Evolutionary conservation across 257 asterid genomes (phyloP).

Genomic region (Leptodermis oblonga): DNA sequence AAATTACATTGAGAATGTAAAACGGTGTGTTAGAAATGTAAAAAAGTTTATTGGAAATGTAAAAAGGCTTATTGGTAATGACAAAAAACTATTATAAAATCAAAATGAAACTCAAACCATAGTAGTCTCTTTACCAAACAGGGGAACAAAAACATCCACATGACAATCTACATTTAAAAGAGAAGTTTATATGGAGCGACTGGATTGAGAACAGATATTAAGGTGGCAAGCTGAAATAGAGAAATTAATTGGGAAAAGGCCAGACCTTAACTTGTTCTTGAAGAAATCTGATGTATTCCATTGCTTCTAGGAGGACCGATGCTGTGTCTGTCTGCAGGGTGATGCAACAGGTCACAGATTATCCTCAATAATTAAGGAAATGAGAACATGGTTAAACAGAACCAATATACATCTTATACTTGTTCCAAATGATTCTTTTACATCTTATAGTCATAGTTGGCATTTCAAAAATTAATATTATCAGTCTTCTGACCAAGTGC

Average conservation of each 20-base stretch:
- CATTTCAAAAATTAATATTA: background rate
- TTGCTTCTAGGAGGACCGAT: slow-evolving; percentile 79
- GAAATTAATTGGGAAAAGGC: background rate
- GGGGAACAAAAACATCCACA: too few species aligned
- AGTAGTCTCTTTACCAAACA: too few species aligned
- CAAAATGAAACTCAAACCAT: too few species aligned
- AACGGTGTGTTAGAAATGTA: too few species aligned
- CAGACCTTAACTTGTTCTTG: slow-evolving; percentile 91
- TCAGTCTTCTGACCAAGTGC: background rate
- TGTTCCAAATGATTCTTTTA: background rate
- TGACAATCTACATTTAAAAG: background rate
- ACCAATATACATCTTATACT: too few species aligned
- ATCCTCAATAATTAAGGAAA: background rate
- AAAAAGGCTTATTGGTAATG: too few species aligned
- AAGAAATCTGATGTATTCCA: slow-evolving; percentile 83
- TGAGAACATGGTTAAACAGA: too few species aligned
- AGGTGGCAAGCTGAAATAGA: too few species aligned
- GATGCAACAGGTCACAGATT: slow-evolving; percentile 5
- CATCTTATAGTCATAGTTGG: background rate
- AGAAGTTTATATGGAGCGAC: background rate
- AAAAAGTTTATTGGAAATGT: too few species aligned
- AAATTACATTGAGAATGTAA: too few species aligned
- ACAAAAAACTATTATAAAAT: too few species aligned
- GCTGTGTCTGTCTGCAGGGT: slow-evolving; percentile 76
- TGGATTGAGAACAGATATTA: too few species aligned